Evolutionary conservation across 1,284 basidiomycete species (phyloP).

Genomic region (Marasmius fiardii): DNA sequence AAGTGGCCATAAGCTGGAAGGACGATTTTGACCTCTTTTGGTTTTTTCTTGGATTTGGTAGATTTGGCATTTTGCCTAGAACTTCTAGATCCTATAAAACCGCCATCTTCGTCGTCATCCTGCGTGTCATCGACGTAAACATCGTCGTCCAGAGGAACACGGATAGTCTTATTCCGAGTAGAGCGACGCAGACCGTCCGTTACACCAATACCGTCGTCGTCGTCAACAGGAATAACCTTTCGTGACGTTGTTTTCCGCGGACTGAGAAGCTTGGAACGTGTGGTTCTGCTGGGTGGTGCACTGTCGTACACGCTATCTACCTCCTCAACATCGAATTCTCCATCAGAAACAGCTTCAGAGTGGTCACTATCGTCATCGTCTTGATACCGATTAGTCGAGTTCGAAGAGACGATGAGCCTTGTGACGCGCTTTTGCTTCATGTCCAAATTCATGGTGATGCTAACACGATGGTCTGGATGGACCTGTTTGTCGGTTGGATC

Average conservation of each 20-base stretch:
- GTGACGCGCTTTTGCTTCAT: background rate
- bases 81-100: conserved; percentile 17
- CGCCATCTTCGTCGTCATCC: conserved; percentile 28
- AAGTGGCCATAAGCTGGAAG: conserved; percentile 67
- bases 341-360: conserved; percentile 12
- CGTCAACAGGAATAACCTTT: conserved; percentile 31
- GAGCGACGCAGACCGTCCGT: conserved; percentile 28
- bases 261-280: conserved; percentile 46
- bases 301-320: conserved; percentile 25
- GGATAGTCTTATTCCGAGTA: conserved; percentile 33
- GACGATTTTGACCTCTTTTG: conserved; percentile 34
- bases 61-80: conserved; percentile 19
- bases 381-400: conserved; percentile 27
- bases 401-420: background rate
- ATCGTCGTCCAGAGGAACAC: conserved; percentile 33
- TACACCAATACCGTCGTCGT: conserved; percentile 32
- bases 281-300: conserved; percentile 23
- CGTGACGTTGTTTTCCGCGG: conserved; percentile 53
- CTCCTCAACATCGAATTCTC: conserved; percentile 25
- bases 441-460: background rate
- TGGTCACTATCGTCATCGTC: conserved; percentile 32
- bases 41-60: conserved; percentile 28
- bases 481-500: background rate
- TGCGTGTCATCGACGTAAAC: conserved; percentile 28
- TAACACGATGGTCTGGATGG: conserved; percentile 1